Base-by-base conservation (phyloP, 176 grass and related monocot species). In the Zoysia pacifica region DNA sequence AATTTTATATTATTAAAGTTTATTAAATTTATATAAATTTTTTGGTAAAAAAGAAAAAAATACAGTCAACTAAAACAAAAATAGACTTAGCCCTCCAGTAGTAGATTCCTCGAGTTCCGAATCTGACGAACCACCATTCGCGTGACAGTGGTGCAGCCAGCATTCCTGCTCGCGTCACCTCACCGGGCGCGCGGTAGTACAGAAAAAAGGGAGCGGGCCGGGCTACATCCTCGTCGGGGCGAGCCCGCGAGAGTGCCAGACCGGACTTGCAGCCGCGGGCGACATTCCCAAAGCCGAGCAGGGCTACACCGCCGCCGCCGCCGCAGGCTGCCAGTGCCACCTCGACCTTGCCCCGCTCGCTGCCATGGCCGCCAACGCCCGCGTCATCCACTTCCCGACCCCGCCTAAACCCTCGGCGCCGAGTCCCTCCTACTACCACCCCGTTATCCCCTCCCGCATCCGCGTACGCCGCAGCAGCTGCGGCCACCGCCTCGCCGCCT, bases 311-410 rank as follows among this genome's bases (percentile, higher is more conserved):
- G 4, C 19, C 89, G 5, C 55, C 65, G 60, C 16, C 59, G 58
- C 69, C 91, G 83, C 48, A 83, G 85, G 79, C 58, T 82, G 4
- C 72, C 62, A 6, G 46, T 49, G n/a, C 44, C 60, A 38, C n/a
- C 46, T 14, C 1, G 36, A 11, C 37, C 38, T 43, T 35, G 16
- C 63, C 62, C 46, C 48, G 63, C 63, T 28, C 14, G 76, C 74
- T 20, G 50, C 58, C 77, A 76, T 81, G 82, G 65, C 82, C 42
- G n/a, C 77, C 77, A 4, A 77, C 43, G 86, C 77, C 6, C 68
- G 85, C 76, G 48, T 79, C 58, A 74, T 81, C 79, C 50, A 76
- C 50, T 56, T 45, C 64, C n/a, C 18, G 6, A 16, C 70, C 49
- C 13, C 79, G 5, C 39, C 58, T 51, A 79, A 80, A 37, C 44